Evolutionary conservation across 108 stramenopile genomes (phyloP).

Genomic region (Cyclostephanos invisitatus): DNA sequence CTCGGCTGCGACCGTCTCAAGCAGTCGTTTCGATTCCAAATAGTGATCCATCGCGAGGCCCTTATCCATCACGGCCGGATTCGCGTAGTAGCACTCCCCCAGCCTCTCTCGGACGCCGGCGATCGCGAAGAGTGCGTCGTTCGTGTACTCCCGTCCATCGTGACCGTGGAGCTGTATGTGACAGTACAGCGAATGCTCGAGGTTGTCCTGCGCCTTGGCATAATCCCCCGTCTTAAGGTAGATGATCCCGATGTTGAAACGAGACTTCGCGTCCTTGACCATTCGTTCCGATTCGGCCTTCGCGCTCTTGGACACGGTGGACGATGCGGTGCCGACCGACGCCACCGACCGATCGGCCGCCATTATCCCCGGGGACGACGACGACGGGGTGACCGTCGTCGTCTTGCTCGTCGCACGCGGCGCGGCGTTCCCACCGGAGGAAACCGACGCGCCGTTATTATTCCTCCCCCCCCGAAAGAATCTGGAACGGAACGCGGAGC

Average conservation of each 20-base stretch:
- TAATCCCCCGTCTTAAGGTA: conserved; percentile 48
- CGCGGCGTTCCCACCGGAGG: not conserved
- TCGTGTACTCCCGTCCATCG: conserved; percentile 27
- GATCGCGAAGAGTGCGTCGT: conserved; percentile 24
- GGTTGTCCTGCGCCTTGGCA: conserved; percentile 42
- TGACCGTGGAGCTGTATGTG: conserved; percentile 38
- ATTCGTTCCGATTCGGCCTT: conserved; percentile 16
- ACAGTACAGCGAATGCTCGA: conserved; percentile 43
- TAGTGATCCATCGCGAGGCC: conserved; percentile 43
- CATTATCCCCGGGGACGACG: not conserved
- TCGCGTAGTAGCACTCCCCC: conserved; percentile 38
- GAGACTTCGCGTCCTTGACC: conserved; percentile 37
- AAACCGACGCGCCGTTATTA: not conserved
- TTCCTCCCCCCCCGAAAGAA: conserved; percentile 1
- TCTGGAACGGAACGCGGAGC: not conserved
- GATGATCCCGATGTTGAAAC: conserved; percentile 46
- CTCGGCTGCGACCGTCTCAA: conserved; percentile 22
- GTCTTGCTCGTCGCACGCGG: conserved; percentile 2
- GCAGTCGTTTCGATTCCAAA: conserved; percentile 28
- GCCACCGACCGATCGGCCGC: conserved; percentile 3
- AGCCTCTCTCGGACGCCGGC: conserved; percentile 41
- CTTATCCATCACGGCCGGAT: conserved; percentile 32
- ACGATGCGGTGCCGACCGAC: conserved; percentile 11
- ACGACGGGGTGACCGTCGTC: not conserved
- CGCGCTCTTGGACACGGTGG: not conserved